Base-by-base conservation (phyloP, 768 basidiomycete genomes). In the Leucocoprinus sp. region DNA sequence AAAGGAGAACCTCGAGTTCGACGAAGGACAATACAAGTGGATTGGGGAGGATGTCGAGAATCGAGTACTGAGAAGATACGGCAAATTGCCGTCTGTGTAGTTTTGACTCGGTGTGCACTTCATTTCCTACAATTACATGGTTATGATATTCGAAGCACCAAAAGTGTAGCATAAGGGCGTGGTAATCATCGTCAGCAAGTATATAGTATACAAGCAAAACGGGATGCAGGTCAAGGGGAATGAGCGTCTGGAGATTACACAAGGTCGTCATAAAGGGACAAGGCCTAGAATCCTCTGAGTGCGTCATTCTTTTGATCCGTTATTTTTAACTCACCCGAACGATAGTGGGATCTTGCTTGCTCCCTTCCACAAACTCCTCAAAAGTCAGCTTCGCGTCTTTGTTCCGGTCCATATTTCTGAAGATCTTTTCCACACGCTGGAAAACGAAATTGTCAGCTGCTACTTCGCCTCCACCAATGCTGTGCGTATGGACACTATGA, bases 271-370 rank as follows among this genome's bases (percentile, higher is more conserved):
- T 96, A 98, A 50, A 98, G 69, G 41, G 93, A 96, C 51, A 98
- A 65, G 19, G 93, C 93, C 92, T 96, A 55, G 50, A 37, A 47
- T 29, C 42, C 27, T 29, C 44, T 42, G 18, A 48, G 29, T 36
- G 45, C 56, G 42, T 42, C 22, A 39, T 43, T 43, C 50, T 8
- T 40, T n/a, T 40, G 15, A 54, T 37, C 53, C 14, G 45, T 18
- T 49, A 15, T 28, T 12, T n/a, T 27, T 42, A 42, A 51, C 62
- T 37, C 52, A 86, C 95, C 80, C 98, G 92, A 11, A 99, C 93
- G 62, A 99, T 98, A 17, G 95, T 98, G 24, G 96, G 96, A 63
- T 99, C 96, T 63, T 96, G 92, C 67, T 97, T 98, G 64, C 87
- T 91, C 24, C 96, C 96, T 61, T 98, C 93, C 15, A 93, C 92